Evolutionary conservation across 1,139 yeast genomes (phyloP), one percentile per base, ranked within the genome.

Genomic region (Sugiyamaella castrensis): DNA sequence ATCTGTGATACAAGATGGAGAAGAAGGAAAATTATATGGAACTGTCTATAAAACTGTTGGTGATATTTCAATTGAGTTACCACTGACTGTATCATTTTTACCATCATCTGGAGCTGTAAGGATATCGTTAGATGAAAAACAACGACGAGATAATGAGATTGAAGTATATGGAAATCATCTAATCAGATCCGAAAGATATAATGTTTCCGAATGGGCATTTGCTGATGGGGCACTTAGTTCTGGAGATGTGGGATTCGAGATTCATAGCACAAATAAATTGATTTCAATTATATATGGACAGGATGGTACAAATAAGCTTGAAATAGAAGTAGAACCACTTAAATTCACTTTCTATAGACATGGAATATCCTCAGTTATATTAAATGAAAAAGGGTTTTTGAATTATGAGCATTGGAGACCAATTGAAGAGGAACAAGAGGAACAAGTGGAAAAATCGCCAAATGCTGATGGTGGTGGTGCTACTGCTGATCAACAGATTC

Each of bases 361-460:
- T 3, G 76, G 71, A 10, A 65, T 69, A 27, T 65, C 68, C 1
- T 80, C 80, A 54, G 62, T 89, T 11, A 69, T 78, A 1, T 63
- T 91, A 12, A 92, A 92, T 65, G 89, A 82, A 46, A 72, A 82
- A 37, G 74, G 80, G 19, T 75, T 87, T 42, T 66, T 92, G 52
- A 91, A 92, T 60, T 56, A 84, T 29, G 99, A 92, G 66, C 98
- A 91, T 60, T 77, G 75, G 67, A 75, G 97, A 60, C 63, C 75
- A 1, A 61, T 54, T 30, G 50, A 52, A 34, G 57, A 55, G 7
- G 50, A 49, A 5, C 16, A 19, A 12, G 46, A 47, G 13, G 49
- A 48, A 12, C 24, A 12, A 15, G 46, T 15, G 12, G 40, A 15
- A n/a, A n/a, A n/a, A n/a, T n/a, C 9, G 15, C 12, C n/a, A n/a